These are phyloP conservation scores for Wickerhamomyces rabaulensis DNA, from an alignment of 805 yeast species.

Conservation along the genomic window DNA sequence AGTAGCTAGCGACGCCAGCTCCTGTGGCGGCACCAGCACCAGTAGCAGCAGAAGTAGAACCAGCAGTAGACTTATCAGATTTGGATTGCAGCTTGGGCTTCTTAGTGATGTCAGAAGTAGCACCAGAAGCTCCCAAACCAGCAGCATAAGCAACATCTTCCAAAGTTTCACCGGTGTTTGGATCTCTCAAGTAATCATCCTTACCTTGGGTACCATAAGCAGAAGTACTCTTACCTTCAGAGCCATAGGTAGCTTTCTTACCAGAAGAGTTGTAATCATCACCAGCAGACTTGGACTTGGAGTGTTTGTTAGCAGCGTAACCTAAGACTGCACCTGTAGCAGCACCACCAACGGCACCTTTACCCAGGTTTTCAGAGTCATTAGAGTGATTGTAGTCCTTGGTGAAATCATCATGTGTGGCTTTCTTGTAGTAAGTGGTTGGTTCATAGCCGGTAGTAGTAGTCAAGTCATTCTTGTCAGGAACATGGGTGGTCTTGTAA, in stretches of 20 bases:
- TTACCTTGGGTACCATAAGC: background rate
- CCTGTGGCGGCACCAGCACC: slow-evolving; percentile 14
- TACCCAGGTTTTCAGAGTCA: background rate
- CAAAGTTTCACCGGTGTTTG: slow-evolving; percentile 3
- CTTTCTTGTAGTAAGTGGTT: slow-evolving; percentile 4
- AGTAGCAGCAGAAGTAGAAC: slow-evolving; percentile 10
- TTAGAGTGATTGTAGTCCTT: slow-evolving; percentile 2
- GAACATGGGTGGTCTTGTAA: slow-evolving; percentile 8
- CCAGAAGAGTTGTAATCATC: background rate
- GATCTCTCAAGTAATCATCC: background rate
- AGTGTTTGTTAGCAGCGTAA: slow-evolving; percentile 1
- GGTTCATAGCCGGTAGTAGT: slow-evolving; percentile 15
- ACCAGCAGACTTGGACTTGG: background rate
- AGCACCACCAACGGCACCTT: slow-evolving; percentile 1
- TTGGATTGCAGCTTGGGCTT: background rate
- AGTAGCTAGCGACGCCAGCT: slow-evolving; percentile 10
- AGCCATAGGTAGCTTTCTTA: background rate
- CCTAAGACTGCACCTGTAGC: background rate
- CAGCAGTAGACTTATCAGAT: slow-evolving; percentile 6
- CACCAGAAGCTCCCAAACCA: slow-evolving; percentile 10
- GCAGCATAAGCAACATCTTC: slow-evolving; percentile 5
- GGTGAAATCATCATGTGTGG: slow-evolving; percentile 9
- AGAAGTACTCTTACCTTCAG: background rate
- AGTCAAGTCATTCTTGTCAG: slow-evolving; percentile 11
- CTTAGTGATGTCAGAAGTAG: background rate